These are phyloP conservation scores for Geosmithia morbida DNA, from an alignment of 2,329 filamentous ascomycete genomes.

Conservation along the genomic window DNA sequence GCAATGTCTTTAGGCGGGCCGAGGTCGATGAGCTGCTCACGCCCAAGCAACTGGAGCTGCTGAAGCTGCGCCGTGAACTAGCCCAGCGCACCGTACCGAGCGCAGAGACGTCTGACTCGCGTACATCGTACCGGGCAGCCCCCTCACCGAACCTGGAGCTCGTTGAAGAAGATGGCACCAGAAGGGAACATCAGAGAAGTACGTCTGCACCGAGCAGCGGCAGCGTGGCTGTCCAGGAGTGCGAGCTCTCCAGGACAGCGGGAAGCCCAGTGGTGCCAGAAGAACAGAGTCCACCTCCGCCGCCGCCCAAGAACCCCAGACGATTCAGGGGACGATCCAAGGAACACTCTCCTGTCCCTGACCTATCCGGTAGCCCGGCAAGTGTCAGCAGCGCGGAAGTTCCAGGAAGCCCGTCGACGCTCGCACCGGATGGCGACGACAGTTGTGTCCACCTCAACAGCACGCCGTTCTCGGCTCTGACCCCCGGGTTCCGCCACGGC, in stretches of 20 bases:
- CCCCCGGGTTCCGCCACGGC: conserved; percentile 37
- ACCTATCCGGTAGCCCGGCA: neutral
- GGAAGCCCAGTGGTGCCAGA: neutral
- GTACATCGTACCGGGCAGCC: neutral
- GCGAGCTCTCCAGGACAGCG: neutral
- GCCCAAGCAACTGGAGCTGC: conserved; percentile 32
- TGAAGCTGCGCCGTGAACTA: conserved; percentile 15
- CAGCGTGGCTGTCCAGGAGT: neutral
- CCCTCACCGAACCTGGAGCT: neutral
- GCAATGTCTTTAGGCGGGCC: conserved; percentile 36
- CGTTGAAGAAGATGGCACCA: neutral
- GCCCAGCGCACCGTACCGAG: neutral
- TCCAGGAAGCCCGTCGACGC: conserved; percentile 9
- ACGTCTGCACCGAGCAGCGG: neutral
- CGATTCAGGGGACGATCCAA: neutral
- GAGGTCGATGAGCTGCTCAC: conserved; percentile 47
- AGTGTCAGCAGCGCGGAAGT: neutral
- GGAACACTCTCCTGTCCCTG: neutral
- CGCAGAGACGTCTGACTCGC: neutral
- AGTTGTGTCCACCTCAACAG: conserved; percentile 32
- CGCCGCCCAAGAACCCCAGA: conserved; percentile 1
- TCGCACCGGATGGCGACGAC: conserved; percentile 11
- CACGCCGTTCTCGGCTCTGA: conserved; percentile 32
- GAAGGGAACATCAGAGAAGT: neutral
- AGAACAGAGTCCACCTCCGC: neutral